Evolutionary conservation across 345 rosid species (phyloP), one percentile per base, ranked within the genome.

Genomic region (Excoecaria agallocha): DNA sequence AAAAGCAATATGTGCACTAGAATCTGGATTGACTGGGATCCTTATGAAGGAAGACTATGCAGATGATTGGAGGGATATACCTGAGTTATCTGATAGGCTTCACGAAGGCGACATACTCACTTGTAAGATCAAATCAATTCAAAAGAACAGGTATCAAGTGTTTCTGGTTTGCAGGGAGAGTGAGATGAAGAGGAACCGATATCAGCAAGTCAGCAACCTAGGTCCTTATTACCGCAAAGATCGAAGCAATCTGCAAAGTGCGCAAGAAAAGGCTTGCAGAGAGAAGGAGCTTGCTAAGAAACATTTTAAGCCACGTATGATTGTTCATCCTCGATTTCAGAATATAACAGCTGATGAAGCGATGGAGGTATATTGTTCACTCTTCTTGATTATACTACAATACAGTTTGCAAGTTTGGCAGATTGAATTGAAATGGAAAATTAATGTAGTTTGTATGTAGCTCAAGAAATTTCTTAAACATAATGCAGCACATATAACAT

Each of bases 301-400:
- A 79, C 97, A 96, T 80, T 96, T 96, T 71, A 96, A 93, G 86
- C 89, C 90, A 6, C 83, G 98, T 81, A 89, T 96, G 98, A 96
- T 96, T 70, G 93, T 91, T 72, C 99, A 96, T 88, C 99, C 99
- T 41, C 96, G 97, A 63, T 96, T 96, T 77, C 97, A 93, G 84
- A 96, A 96, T 82, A 90, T 91, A 73, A 88, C 96, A 11, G 93
- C 97, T 19, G 99, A 96, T 82, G 90, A 88, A 85, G 98, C 99
- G 50, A 88, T 89, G 77, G 89, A 93, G 99, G 99, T 96, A 78
- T 52, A 78, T 73, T 69, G 13, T 59, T 60, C 45, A 50, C 35
- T 38, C 51, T 13, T 62, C 59, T n/a, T 60, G 56, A 17, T 6
- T 30, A 57, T 69, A 20, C 7, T 25, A 25, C 41, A 24, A 8